Conservation (phyloP, 2,329 filamentous ascomycete species). For the Fusarium anthophilum region DNA sequence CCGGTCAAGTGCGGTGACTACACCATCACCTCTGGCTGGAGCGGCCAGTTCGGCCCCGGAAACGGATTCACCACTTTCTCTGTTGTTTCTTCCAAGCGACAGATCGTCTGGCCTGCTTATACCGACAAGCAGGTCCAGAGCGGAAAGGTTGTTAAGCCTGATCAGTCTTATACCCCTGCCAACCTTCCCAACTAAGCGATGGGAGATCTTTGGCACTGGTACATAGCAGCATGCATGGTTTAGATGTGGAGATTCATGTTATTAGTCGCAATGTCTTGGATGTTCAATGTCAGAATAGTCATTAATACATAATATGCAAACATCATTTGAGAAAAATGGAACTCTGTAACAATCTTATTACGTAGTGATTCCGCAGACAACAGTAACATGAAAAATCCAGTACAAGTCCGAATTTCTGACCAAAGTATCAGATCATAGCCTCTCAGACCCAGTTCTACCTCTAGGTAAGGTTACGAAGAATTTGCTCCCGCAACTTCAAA, state of each 20-base stretch:
- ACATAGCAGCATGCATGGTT: background rate
- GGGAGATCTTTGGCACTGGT: background rate
- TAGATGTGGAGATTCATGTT: background rate
- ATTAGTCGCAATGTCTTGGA: background rate
- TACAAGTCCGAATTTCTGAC: rapidly evolving
- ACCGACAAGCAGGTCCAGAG: conserved; percentile 58
- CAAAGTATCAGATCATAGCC: rapidly evolving
- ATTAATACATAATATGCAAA: background rate
- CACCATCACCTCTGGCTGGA: conserved; percentile 64
- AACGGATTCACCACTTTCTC: conserved; percentile 64
- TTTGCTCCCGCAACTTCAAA: background rate
- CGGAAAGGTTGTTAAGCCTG: conserved; percentile 57
- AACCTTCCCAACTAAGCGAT: conserved; percentile 25
- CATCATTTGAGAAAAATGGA: background rate
- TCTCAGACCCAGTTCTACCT: no score
- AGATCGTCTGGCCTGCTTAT: conserved; percentile 63
- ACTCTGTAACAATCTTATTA: background rate
- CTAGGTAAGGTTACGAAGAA: background rate
- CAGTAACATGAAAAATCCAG: background rate
- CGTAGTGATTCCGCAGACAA: rapidly evolving
- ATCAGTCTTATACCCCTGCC: conserved; percentile 55
- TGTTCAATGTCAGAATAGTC: background rate
- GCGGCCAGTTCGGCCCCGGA: conserved; percentile 61
- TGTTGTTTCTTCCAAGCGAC: conserved; percentile 51
- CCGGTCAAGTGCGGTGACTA: conserved; percentile 57